Percentiles rank a stretch among this genome's conserved stretches.
Evolutionary conservation across 768 basidiomycete species (phyloP).

Genomic region (Lactarius pseudohatsudake): DNA sequence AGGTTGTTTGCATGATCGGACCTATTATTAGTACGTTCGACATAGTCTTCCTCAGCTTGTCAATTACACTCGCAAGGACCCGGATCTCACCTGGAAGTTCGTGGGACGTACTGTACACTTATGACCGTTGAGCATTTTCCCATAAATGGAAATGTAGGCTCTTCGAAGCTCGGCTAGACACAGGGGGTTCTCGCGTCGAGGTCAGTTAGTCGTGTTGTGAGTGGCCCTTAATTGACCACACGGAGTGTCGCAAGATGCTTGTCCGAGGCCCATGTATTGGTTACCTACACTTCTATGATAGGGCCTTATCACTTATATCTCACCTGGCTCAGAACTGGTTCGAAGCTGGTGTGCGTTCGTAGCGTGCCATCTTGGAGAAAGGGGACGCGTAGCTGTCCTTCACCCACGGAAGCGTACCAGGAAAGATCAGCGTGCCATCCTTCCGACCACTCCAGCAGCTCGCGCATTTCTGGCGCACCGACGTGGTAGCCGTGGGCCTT

Average conservation of each 20-base stretch:
- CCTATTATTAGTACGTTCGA: not conserved
- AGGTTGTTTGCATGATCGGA: no score
- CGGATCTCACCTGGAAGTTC: not conserved
- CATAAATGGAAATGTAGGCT: not conserved
- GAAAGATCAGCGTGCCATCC: slow-evolving; percentile 44
- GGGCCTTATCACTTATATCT: not conserved
- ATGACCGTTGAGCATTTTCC: not conserved
- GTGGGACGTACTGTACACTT: not conserved
- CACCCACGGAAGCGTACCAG: slow-evolving; percentile 61
- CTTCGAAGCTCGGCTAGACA: not conserved
- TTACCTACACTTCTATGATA: not conserved
- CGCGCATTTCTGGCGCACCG: slow-evolving; percentile 69
- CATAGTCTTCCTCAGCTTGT: not conserved
- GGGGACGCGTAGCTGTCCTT: not conserved
- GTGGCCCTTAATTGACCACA: not conserved
- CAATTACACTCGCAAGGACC: not conserved
- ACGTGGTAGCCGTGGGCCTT: slow-evolving; percentile 80
- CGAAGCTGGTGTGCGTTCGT: not conserved
- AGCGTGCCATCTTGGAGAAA: not conserved
- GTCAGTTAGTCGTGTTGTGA: not conserved
- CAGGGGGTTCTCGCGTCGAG: not conserved
- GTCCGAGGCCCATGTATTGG: not conserved
- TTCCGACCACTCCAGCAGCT: slow-evolving; percentile 78
- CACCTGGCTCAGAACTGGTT: no score
- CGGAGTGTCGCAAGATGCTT: not conserved